These are phyloP conservation scores for Zygosaccharomyces rouxii DNA, from an alignment of 805 yeast species.

Conservation along the genomic window DNA sequence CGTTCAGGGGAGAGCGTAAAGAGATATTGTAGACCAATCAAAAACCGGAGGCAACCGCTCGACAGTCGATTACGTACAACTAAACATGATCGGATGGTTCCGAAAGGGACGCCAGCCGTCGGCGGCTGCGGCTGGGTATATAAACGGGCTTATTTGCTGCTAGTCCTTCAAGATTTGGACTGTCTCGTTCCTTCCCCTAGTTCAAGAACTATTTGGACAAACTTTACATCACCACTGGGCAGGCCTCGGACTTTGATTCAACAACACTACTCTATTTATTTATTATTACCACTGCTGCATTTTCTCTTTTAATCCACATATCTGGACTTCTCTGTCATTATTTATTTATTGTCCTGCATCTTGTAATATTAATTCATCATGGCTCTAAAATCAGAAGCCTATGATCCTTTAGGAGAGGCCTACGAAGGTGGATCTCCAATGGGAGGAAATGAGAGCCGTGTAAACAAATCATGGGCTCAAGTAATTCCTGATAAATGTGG, in stretches of 20 bases:
- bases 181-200: not conserved
- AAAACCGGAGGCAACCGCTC: not conserved
- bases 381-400: slow-evolving; percentile 24
- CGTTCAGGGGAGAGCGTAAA: too few species aligned
- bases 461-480: slow-evolving; percentile 86
- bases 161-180: not conserved
- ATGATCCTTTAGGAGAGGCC: slow-evolving; percentile 28
- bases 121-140: slow-evolving; percentile 3
- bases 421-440: slow-evolving; percentile 31
- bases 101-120: not conserved
- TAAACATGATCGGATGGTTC: not conserved
- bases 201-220: not conserved
- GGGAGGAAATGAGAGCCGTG: slow-evolving; percentile 12
- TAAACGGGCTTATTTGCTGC: slow-evolving; percentile 2
- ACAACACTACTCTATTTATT: not conserved
- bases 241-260: not conserved
- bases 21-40: not conserved
- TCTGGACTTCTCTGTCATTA: not conserved
- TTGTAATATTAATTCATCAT: slow-evolving; percentile 1
- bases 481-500: slow-evolving; percentile 84
- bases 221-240: not conserved
- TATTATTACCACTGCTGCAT: not conserved
- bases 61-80: not conserved
- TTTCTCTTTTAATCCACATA: not conserved
- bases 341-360: slow-evolving; percentile 4